phyloP scores from a whole-genome alignment of 192 early-diverging fungal genomes.

The Entrophospora sp. region DNA sequence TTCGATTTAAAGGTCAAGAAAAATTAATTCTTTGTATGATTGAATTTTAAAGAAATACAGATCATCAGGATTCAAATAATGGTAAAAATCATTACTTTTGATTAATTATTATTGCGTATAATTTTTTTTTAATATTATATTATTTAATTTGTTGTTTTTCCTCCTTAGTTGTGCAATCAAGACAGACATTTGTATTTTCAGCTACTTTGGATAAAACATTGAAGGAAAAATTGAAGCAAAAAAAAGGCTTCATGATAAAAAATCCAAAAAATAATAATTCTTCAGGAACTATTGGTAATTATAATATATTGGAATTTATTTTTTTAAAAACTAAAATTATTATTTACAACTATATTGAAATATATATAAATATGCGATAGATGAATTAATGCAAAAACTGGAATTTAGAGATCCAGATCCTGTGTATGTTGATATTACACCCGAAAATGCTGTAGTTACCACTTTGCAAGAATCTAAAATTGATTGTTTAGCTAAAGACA shows the following conservation, averaged over 20 bases:
- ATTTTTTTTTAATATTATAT: not conserved
- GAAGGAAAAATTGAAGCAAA: conserved; percentile 38
- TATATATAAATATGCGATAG: too few relatives aligned
- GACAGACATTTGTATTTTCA: conserved; percentile 91
- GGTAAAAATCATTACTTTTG: too few relatives aligned
- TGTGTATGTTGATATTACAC: conserved; percentile 64
- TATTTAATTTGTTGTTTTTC: conserved; percentile 11
- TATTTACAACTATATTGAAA: too few relatives aligned
- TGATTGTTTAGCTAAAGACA: conserved; percentile 76
- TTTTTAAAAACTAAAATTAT: too few relatives aligned
- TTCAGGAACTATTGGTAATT: conserved; percentile 5
- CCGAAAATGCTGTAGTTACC: conserved; percentile 55
- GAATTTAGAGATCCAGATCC: conserved; percentile 72
- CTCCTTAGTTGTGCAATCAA: conserved; percentile 21
- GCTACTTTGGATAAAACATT: conserved; percentile 67
- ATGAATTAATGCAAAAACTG: conserved; percentile 63
- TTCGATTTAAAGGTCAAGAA: conserved; percentile 1
- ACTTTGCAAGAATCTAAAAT: conserved; percentile 74
- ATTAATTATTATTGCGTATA: not conserved
- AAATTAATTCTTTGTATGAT: too few relatives aligned
- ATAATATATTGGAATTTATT: too few relatives aligned
- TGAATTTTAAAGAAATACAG: too few relatives aligned
- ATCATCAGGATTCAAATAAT: too few relatives aligned
- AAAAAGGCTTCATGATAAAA: conserved; percentile 20
- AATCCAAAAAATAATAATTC: not conserved